Percentiles rank a stretch among this genome's conserved stretches.
Conservation (phyloP, 2,329 filamentous ascomycete genomes). For the Fusarium veterinarium region DNA sequence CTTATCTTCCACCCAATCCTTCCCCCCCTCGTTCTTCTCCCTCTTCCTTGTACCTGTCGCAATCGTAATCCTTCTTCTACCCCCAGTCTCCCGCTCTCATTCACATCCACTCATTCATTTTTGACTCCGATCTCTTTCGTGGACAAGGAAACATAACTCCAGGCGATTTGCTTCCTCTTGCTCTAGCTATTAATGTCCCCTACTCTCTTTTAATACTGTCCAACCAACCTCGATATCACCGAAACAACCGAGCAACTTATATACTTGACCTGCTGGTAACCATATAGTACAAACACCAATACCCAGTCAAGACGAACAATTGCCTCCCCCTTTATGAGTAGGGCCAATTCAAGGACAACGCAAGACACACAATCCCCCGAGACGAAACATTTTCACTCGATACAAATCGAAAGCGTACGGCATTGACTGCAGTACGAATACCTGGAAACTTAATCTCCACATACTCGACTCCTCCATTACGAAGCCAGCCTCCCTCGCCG, state of each 20-base stretch:
- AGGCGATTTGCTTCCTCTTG: slow-evolving; percentile 41
- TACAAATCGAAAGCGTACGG: slow-evolving; percentile 24
- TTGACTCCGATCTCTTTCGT: slow-evolving; percentile 38
- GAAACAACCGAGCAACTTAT: slow-evolving; percentile 1
- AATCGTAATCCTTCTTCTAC: slow-evolving; percentile 39
- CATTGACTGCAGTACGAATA: slow-evolving; percentile 39
- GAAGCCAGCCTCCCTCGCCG: slow-evolving; percentile 29
- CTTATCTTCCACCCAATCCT: slow-evolving; percentile 37
- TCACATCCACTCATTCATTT: slow-evolving; percentile 41
- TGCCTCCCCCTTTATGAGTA: slow-evolving; percentile 33
- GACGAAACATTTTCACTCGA: slow-evolving; percentile 22
- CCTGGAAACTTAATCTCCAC: slow-evolving; percentile 34
- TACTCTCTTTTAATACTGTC: slow-evolving; percentile 41
- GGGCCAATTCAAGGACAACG: slow-evolving; percentile 16
- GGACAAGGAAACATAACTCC: slow-evolving; percentile 44
- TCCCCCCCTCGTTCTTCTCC: slow-evolving; percentile 27
- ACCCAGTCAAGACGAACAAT: slow-evolving; percentile 9
- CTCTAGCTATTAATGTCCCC: slow-evolving; percentile 30
- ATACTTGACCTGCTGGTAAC: slow-evolving; percentile 10
- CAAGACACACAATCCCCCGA: slow-evolving; percentile 26
- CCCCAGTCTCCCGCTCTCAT: slow-evolving; percentile 41
- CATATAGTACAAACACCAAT: slow-evolving; percentile 13
- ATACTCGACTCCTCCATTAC: slow-evolving; percentile 24
- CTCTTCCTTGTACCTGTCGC: slow-evolving; percentile 14
- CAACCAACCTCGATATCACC: background rate